phyloP scores from a whole-genome alignment of 1,284 basidiomycete genomes.

The Trichosporon sp. region DNA sequence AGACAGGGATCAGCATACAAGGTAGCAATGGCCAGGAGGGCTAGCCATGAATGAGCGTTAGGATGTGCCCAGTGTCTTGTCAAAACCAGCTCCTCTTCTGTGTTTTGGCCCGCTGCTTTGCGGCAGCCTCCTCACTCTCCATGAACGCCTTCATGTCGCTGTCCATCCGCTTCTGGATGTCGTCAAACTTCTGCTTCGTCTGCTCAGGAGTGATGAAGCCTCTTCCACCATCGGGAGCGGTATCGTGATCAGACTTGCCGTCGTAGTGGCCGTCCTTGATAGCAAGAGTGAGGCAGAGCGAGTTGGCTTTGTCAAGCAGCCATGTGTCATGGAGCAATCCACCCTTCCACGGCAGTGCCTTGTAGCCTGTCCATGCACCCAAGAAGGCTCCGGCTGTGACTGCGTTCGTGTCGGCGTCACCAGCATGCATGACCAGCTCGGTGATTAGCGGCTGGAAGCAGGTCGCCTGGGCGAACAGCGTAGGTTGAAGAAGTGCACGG shows the following conservation, averaged over 20 bases:
- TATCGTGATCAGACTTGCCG: slow-evolving; percentile 7
- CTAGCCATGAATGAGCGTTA: neutral
- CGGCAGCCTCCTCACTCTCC: neutral
- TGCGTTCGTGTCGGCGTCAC: slow-evolving; percentile 23
- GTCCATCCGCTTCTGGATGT: neutral
- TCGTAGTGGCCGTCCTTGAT: slow-evolving; percentile 9
- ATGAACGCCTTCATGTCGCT: neutral
- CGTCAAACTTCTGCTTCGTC: neutral
- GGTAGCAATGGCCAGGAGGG: neutral
- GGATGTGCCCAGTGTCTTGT: neutral
- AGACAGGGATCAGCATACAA: neutral
- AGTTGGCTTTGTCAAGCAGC: slow-evolving; percentile 12
- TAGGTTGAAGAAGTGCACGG: neutral
- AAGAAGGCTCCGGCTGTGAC: slow-evolving; percentile 17
- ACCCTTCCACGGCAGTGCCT: slow-evolving; percentile 14
- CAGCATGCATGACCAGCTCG: slow-evolving; percentile 11
- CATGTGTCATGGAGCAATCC: slow-evolving; percentile 10
- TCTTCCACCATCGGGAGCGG: slow-evolving; percentile 9
- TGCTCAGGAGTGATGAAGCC: slow-evolving; percentile 7
- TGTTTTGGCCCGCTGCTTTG: neutral
- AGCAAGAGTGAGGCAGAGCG: slow-evolving; percentile 1
- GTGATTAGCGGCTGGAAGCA: slow-evolving; percentile 17
- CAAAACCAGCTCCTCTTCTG: neutral
- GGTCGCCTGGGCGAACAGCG: neutral
- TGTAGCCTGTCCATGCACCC: slow-evolving; percentile 16